Conservation (phyloP, 257 asterid genomes). For the Nicotiana paniculata region DNA sequence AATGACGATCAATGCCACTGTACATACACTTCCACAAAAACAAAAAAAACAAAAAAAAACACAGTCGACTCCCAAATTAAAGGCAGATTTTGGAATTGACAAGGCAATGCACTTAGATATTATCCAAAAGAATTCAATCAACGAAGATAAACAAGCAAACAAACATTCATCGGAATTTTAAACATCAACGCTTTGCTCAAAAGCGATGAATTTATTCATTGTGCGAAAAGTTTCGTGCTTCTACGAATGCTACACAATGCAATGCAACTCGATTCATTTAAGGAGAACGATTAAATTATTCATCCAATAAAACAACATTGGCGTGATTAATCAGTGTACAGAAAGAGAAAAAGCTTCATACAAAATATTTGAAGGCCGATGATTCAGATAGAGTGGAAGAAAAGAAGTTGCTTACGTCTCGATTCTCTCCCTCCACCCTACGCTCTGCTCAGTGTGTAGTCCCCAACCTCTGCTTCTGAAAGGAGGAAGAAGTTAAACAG, state of each 20-base stretch:
- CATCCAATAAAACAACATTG: neutral
- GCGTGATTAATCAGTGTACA: neutral
- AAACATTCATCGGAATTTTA: neutral
- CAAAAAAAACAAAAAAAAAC: neutral
- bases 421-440: neutral
- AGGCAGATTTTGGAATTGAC: neutral
- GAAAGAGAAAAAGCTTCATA: neutral
- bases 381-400: neutral
- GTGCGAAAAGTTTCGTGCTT: neutral
- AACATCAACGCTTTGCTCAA: neutral
- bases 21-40: neutral
- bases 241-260: neutral
- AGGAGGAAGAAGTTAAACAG: neutral
- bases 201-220: neutral
- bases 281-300: neutral
- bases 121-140: neutral
- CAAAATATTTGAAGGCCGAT: neutral
- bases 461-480: slow-evolving; percentile 18
- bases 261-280: neutral
- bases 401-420: neutral
- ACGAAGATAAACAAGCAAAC: neutral
- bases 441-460: neutral
- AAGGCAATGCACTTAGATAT: neutral
- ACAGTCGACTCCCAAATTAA: neutral
- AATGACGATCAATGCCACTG: neutral